Evolutionary conservation across 2,329 filamentous ascomycete species (phyloP).

Genomic region (Hortaea werneckii): DNA sequence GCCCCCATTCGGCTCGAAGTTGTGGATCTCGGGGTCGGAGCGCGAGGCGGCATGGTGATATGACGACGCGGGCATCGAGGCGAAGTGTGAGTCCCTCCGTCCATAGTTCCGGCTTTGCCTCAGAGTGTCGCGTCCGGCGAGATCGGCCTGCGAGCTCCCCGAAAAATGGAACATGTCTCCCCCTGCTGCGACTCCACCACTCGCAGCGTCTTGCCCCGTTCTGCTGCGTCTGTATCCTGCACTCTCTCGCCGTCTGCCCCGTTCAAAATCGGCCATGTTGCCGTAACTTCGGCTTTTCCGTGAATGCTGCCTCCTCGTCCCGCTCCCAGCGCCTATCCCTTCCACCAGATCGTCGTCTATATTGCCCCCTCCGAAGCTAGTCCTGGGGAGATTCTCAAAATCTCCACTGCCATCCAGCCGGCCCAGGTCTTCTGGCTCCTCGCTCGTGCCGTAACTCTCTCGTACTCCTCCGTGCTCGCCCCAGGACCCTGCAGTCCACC

Average conservation of each 20-base stretch:
- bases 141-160: conserved; percentile 13
- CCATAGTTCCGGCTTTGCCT: conserved; percentile 20
- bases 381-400: conserved; percentile 23
- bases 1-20: neutral
- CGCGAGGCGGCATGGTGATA: conserved; percentile 10
- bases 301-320: neutral
- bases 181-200: conserved; percentile 28
- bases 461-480: conserved; percentile 23
- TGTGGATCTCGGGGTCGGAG: neutral
- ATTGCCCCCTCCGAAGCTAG: conserved; percentile 20
- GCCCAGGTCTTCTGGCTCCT: neutral
- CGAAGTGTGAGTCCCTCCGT: conserved; percentile 45
- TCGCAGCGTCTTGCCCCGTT: conserved; percentile 3
- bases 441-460: conserved; percentile 12
- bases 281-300: conserved; percentile 57
- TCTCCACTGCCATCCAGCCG: conserved; percentile 1
- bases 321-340: neutral
- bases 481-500: conserved; percentile 44
- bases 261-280: conserved; percentile 76
- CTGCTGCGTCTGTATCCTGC: conserved; percentile 44
- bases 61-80: conserved; percentile 22
- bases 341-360: conserved; percentile 3
- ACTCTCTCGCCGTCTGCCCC: conserved; percentile 31
- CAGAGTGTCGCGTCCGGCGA: conserved; percentile 20
- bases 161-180: conserved; percentile 36